phyloP scores from a whole-genome alignment of 2,329 filamentous ascomycete species.

The Botrytis deweyae region DNA sequence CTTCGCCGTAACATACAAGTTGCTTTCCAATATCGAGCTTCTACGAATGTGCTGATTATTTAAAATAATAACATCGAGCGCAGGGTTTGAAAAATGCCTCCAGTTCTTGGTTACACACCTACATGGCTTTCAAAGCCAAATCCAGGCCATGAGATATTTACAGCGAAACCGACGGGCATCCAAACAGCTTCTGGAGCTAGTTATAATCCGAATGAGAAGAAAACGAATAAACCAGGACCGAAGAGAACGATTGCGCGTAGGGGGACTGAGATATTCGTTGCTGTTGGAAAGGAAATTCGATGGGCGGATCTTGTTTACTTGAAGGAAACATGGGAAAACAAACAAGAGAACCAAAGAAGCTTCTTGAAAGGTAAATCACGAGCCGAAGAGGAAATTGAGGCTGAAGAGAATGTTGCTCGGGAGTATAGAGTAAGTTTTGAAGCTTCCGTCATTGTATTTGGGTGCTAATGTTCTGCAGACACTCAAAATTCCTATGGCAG shows the following conservation, averaged over 20 bases:
- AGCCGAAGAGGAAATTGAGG: conserved; percentile 26
- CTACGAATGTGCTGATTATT: conserved; percentile 22
- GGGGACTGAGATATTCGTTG: conserved; percentile 85
- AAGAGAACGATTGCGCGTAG: conserved; percentile 72
- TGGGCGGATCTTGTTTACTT: conserved; percentile 84
- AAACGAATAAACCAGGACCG: conserved; percentile 49
- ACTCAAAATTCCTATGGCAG: conserved; percentile 74
- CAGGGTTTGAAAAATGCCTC: conserved; percentile 64
- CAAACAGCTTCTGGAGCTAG: conserved; percentile 31
- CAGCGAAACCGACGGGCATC: conserved; percentile 44
- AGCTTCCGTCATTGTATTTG: conserved; percentile 28
- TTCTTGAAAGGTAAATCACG: conserved; percentile 27
- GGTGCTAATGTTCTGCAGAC: conserved; percentile 50
- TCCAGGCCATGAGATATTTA: conserved; percentile 77
- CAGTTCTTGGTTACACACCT: conserved; percentile 81
- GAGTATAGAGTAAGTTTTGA: conserved; percentile 49
- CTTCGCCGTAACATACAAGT: conserved; percentile 19
- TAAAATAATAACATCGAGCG: conserved; percentile 25
- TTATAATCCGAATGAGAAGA: conserved; percentile 40
- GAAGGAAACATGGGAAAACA: conserved; percentile 61
- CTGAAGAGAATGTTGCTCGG: conserved; percentile 41
- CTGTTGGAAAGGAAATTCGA: conserved; percentile 83
- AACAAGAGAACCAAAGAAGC: conserved; percentile 33
- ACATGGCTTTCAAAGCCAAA: conserved; percentile 79
- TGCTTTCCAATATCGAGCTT: conserved; percentile 23